phyloP scores from a whole-genome alignment of 2,329 filamentous ascomycete species.

The Alternaria brassicicola region DNA sequence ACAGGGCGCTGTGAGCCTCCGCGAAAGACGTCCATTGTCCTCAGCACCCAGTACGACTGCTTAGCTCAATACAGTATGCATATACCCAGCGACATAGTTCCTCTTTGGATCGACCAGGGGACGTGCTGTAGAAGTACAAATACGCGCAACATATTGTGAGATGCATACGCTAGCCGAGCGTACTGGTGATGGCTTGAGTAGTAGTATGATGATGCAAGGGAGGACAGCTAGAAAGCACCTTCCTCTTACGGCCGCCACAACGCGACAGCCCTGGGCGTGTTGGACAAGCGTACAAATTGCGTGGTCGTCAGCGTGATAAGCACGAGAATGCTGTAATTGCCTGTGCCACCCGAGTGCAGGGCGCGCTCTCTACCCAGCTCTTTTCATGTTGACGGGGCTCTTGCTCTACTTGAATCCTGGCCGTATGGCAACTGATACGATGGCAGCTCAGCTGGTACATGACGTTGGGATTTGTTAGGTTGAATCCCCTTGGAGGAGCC shows the following conservation, averaged over 20 bases:
- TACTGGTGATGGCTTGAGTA: neutral
- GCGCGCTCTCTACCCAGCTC: neutral
- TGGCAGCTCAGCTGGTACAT: neutral
- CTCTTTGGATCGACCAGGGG: neutral
- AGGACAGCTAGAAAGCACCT: neutral
- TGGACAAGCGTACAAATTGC: neutral
- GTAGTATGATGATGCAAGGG: neutral
- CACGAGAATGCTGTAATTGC: conserved; percentile 6
- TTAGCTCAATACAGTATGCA: neutral
- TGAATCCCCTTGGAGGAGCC: neutral
- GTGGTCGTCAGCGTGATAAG: conserved; percentile 5
- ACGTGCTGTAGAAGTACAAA: neutral
- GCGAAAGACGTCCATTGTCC: neutral
- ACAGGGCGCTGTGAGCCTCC: neutral
- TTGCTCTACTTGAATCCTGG: neutral
- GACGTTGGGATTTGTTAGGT: neutral
- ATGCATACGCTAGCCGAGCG: neutral
- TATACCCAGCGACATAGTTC: neutral
- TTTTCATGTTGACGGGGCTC: neutral
- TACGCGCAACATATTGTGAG: neutral
- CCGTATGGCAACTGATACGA: conserved; percentile 3
- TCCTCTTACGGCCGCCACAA: conserved; percentile 2
- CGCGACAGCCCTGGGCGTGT: conserved; percentile 5
- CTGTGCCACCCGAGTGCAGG: conserved; percentile 1
- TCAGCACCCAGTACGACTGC: neutral